Evolutionary conservation across 169 alveolate species (phyloP).

Genomic region (Eimeria sp.): DNA sequence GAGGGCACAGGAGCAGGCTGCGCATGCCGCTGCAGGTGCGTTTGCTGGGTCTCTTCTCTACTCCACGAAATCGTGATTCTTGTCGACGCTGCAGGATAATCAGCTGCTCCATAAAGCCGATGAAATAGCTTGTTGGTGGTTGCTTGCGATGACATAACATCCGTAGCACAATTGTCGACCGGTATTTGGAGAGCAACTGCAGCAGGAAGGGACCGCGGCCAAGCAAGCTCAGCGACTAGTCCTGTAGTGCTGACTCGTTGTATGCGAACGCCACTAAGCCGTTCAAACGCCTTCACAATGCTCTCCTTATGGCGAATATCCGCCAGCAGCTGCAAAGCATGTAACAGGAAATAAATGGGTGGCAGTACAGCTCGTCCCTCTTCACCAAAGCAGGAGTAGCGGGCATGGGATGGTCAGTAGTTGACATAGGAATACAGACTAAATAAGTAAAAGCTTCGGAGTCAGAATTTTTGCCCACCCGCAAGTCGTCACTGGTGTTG

Average conservation of each 20-base stretch:
- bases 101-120: conserved; percentile 16
- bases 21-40: not conserved
- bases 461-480: conserved; percentile 4
- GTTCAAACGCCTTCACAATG: conserved; percentile 75
- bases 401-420: not conserved
- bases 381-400: not conserved
- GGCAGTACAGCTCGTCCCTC: not conserved
- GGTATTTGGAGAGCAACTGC: conserved; percentile 32
- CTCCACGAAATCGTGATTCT: conserved; percentile 58
- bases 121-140: not conserved
- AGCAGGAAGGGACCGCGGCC: conserved; percentile 81
- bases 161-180: conserved; percentile 1
- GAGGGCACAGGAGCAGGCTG: conserved; percentile 29
- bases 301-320: conserved; percentile 76
- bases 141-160: not conserved
- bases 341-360: not conserved
- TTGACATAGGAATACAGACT: not conserved
- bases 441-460: not conserved
- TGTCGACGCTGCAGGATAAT: conserved; percentile 23
- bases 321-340: conserved; percentile 67
- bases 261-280: conserved; percentile 68
- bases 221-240: conserved; percentile 62
- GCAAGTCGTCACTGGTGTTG: conserved; percentile 59
- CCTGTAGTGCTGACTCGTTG: conserved; percentile 65
- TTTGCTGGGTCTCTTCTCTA: not conserved